Evolutionary conservation across 148 eudicot species (phyloP).

Genomic region (Arbutus unedo): DNA sequence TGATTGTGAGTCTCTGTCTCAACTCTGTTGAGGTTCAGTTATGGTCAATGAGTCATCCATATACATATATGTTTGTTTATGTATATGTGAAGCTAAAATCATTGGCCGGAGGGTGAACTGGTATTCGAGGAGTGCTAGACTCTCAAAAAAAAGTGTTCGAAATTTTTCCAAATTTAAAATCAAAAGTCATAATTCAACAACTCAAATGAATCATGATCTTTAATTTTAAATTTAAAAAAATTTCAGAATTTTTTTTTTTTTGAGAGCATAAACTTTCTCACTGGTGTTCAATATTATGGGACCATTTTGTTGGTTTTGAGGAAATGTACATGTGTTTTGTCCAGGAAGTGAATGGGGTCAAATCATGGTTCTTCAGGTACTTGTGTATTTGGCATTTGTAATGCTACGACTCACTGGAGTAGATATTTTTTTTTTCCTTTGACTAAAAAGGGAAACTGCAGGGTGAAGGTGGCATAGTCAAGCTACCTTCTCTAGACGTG

Average conservation of each 20-base stretch:
- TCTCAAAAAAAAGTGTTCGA: too few relatives aligned
- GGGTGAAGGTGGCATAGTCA: too few relatives aligned
- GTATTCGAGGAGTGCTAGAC: too few relatives aligned
- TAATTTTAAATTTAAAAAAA: too few relatives aligned
- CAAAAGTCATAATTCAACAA: too few relatives aligned
- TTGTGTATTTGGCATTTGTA: not conserved
- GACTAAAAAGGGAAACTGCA: too few relatives aligned
- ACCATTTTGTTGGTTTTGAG: not conserved
- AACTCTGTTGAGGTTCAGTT: not conserved
- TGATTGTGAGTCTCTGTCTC: not conserved
- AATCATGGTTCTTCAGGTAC: not conserved
- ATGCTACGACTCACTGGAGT: too few relatives aligned
- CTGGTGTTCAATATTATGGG: not conserved
- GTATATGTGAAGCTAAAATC: not conserved
- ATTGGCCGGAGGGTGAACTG: not conserved
- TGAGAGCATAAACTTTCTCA: too few relatives aligned
- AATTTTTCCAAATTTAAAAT: too few relatives aligned
- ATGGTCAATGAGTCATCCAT: not conserved
- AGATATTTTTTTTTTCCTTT: not conserved
- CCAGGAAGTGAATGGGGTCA: not conserved
- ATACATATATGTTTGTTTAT: not conserved
- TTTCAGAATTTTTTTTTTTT: too few relatives aligned
- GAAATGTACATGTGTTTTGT: not conserved
- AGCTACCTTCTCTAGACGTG: too few relatives aligned
- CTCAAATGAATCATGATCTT: too few relatives aligned